Evolutionary conservation across 2,329 filamentous ascomycete species (phyloP).

Genomic region (Trichoderma citrinoviride): DNA sequence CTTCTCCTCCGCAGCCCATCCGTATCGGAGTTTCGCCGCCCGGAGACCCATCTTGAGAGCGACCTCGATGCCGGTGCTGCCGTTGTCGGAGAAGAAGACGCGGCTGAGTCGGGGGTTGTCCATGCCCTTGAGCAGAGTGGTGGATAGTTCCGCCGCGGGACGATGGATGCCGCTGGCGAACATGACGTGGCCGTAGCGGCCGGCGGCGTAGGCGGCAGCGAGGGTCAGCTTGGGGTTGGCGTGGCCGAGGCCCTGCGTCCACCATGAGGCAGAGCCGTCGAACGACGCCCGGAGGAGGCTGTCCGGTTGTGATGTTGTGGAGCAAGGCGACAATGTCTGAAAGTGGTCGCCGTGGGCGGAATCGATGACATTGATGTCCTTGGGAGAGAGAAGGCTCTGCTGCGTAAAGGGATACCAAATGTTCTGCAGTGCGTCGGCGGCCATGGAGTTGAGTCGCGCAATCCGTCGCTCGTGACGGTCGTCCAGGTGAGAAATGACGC

Average conservation of each 20-base stretch:
- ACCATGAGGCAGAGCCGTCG: slow-evolving; percentile 85
- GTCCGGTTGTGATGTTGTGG: not conserved
- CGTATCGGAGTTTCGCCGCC: slow-evolving; percentile 64
- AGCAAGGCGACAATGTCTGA: slow-evolving; percentile 48
- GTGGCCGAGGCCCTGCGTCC: slow-evolving; percentile 85
- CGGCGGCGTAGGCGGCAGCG: slow-evolving; percentile 75
- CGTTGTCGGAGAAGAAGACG: slow-evolving; percentile 81
- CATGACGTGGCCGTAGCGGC: slow-evolving; percentile 85
- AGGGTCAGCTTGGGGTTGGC: slow-evolving; percentile 69
- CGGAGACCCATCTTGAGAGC: slow-evolving; percentile 82
- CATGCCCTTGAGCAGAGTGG: slow-evolving; percentile 58
- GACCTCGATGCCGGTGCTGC: slow-evolving; percentile 80
- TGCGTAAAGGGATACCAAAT: slow-evolving; percentile 92
- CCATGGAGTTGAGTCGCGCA: slow-evolving; percentile 58
- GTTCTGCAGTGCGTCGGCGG: slow-evolving; percentile 55
- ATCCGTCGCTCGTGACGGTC: slow-evolving; percentile 56
- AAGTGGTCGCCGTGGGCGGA: slow-evolving; percentile 79
- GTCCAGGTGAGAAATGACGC: slow-evolving; percentile 52
- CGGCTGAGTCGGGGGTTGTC: slow-evolving; percentile 64
- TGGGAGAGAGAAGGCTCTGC: slow-evolving; percentile 60
- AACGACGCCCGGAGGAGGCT: slow-evolving; percentile 55
- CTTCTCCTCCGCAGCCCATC: slow-evolving; percentile 57
- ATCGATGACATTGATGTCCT: slow-evolving; percentile 72
- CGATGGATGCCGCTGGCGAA: slow-evolving; percentile 79
- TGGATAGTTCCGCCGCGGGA: slow-evolving; percentile 68